Percentiles rank a stretch among this genome's conserved stretches.
phyloP scores from a whole-genome alignment of 140 eudicot species.

The Oenanthe javanica region DNA sequence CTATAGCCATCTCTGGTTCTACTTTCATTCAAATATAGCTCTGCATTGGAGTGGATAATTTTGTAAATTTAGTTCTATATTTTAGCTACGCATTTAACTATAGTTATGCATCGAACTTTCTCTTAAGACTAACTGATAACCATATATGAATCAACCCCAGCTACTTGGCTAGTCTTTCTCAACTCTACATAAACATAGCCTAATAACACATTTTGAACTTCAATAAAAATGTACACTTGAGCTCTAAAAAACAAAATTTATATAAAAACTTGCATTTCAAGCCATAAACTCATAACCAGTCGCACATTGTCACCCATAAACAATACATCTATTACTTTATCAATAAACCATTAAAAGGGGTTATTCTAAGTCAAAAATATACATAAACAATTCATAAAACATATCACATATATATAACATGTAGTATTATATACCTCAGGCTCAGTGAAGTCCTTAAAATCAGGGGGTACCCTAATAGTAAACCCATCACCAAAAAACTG shows the following conservation, averaged over 20 bases:
- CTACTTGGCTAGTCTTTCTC: neutral
- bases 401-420: neutral
- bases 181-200: neutral
- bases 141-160: neutral
- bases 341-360: neutral
- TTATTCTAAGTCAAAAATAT: neutral
- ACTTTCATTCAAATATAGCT: neutral
- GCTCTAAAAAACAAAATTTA: neutral
- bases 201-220: neutral
- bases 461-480: constrained; percentile 83
- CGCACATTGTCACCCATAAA: neutral
- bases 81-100: neutral
- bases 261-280: neutral
- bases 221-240: neutral
- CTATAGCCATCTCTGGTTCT: neutral
- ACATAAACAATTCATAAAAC: too few relatives aligned
- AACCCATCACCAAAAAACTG: constrained; percentile 87
- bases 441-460: constrained; percentile 67
- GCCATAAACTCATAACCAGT: neutral
- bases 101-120: neutral
- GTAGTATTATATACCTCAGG: constrained; percentile 53
- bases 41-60: neutral
- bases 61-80: neutral
- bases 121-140: neutral
- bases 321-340: neutral